phyloP scores from a whole-genome alignment of 2,329 filamentous ascomycete species.

The Xylariales sp. region DNA sequence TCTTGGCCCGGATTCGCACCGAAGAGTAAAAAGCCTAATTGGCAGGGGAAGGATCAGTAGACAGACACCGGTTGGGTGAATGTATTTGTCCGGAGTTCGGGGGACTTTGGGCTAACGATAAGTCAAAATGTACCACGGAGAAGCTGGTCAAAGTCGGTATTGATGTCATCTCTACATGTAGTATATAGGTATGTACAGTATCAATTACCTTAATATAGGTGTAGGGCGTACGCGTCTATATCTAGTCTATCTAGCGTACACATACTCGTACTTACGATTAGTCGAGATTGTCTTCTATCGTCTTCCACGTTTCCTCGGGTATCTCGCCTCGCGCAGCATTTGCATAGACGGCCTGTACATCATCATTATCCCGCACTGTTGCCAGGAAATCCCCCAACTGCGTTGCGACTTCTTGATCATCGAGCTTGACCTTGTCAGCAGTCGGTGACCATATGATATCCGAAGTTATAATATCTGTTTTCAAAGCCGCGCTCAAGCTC shows the following conservation, averaged over 20 bases:
- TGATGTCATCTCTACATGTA: too few species aligned
- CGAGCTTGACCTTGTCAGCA: conserved; percentile 64
- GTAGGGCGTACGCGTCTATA: too few species aligned
- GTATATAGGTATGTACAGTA: too few species aligned
- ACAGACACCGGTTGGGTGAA: too few species aligned
- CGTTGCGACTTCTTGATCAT: conserved; percentile 50
- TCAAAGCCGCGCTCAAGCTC: conserved; percentile 56
- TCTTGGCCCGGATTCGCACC: too few species aligned
- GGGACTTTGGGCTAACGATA: too few species aligned
- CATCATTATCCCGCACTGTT: conserved; percentile 59
- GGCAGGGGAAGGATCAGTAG: too few species aligned
- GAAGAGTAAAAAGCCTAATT: too few species aligned
- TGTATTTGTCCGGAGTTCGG: not conserved
- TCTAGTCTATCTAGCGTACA: too few species aligned
- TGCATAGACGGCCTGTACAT: conserved; percentile 74
- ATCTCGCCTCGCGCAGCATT: conserved; percentile 56
- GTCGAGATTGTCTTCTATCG: conserved; percentile 49
- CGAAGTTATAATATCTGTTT: conserved; percentile 63
- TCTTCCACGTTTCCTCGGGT: conserved; percentile 49
- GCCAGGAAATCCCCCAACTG: conserved; percentile 57
- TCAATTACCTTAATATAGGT: too few species aligned
- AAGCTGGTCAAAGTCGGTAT: too few species aligned
- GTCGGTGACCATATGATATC: conserved; percentile 86
- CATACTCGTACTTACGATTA: too few species aligned
- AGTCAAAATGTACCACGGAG: not conserved